Percentiles rank a stretch among this genome's conserved stretches.
Conservation (phyloP, 345 rosid species). For the Citrus hindsii region DNA sequence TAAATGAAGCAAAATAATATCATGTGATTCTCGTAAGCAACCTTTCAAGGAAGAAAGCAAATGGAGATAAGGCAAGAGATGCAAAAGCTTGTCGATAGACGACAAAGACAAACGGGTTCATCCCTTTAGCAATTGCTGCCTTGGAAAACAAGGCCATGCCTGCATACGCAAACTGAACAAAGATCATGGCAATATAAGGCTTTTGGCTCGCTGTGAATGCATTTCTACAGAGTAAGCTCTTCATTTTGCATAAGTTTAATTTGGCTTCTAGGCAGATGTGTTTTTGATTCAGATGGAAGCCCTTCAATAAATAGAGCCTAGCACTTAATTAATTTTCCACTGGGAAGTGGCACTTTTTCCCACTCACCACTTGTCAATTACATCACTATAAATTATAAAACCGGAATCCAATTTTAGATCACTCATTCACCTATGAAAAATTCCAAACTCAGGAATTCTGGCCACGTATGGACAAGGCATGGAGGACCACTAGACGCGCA, state of each 20-base stretch:
- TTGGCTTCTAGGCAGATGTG: neutral
- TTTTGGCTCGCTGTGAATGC: conserved; percentile 31
- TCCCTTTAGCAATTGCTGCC: conserved; percentile 65
- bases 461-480: neutral
- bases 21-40: neutral
- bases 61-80: conserved; percentile 55
- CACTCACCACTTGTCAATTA: neutral
- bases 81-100: conserved; percentile 85
- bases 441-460: neutral
- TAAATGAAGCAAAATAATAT: no score
- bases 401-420: neutral
- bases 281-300: neutral
- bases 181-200: conserved; percentile 60
- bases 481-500: neutral
- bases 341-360: neutral
- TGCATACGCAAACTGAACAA: conserved; percentile 60
- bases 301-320: conserved; percentile 11
- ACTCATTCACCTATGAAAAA: no score
- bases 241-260: conserved; percentile 10
- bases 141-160: conserved; percentile 85
- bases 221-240: conserved; percentile 12
- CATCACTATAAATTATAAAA: neutral
- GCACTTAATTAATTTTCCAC: neutral
- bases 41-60: conserved; percentile 81
- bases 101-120: conserved; percentile 74